A percentile compares a stretch with the other conserved stretches of the same genome.
Evolutionary conservation across 192 early-diverging fungal genomes (phyloP).

Genomic region (Cladochytrium replicatum): DNA sequence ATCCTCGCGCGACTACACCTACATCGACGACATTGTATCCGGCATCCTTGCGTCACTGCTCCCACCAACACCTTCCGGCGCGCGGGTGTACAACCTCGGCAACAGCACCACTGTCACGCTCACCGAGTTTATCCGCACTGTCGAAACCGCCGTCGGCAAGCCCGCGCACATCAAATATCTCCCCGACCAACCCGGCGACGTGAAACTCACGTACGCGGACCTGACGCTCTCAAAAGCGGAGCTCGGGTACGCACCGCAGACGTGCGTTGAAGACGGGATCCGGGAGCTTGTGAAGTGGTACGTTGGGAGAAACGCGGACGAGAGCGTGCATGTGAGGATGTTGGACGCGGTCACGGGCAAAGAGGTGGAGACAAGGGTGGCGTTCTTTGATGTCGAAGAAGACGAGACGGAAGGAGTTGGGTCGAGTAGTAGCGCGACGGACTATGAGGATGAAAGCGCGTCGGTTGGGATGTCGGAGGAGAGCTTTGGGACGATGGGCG

Average conservation of each 20-base stretch:
- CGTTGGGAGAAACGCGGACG: no score
- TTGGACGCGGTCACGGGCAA: no score
- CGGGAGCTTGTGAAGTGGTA: conserved; percentile 6
- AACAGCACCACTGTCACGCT: conserved; percentile 5
- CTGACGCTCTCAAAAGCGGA: conserved; percentile 1
- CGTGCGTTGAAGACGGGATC: conserved; percentile 3
- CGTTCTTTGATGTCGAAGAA: no score
- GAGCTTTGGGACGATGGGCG: no score
- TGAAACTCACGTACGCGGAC: conserved; percentile 6
- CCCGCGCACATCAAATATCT: not conserved
- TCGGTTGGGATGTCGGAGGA: no score
- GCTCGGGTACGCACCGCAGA: conserved; percentile 3
- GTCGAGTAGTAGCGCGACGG: no score
- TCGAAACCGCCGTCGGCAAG: conserved; percentile 5
- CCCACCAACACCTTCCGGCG: not conserved
- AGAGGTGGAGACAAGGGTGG: no score
- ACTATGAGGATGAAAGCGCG: no score
- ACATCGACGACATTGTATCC: conserved; percentile 12
- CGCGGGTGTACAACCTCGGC: conserved; percentile 13
- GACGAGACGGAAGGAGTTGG: no score
- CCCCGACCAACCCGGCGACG: conserved; percentile 12
- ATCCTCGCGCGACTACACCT: conserved; percentile 14
- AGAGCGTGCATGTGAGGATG: no score
- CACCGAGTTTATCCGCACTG: not conserved
- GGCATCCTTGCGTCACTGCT: conserved; percentile 5